Evolutionary conservation across 768 basidiomycete species (phyloP).

Genomic region (Boletus rex-veris): DNA sequence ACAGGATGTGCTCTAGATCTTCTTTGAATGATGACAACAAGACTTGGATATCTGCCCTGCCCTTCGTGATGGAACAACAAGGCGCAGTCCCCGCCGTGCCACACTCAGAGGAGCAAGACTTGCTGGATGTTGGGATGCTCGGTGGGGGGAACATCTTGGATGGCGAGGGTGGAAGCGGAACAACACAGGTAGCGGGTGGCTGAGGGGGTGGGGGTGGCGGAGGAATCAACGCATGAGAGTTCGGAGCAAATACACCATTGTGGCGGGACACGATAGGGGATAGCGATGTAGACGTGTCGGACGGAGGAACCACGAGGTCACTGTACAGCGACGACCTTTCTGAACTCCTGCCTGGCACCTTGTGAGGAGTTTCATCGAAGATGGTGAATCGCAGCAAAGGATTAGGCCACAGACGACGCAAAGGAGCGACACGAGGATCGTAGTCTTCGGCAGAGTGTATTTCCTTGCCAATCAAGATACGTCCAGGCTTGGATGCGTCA

Average conservation of each 20-base stretch:
- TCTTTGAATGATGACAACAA: conserved; percentile 51
- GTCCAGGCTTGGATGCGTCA: conserved; percentile 47
- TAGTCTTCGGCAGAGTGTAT: conserved; percentile 61
- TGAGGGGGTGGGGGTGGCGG: conserved; percentile 28
- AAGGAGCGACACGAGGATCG: conserved; percentile 43
- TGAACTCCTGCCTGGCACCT: conserved; percentile 22
- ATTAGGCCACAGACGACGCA: conserved; percentile 53
- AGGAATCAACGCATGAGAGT: not conserved
- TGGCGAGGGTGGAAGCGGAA: conserved; percentile 17
- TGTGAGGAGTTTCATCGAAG: conserved; percentile 47
- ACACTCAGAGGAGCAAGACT: not conserved
- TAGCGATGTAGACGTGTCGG: not conserved
- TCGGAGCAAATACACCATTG: not conserved
- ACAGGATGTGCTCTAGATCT: conserved; percentile 48
- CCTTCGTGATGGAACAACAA: conserved; percentile 46
- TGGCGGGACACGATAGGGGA: not conserved
- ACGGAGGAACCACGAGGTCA: not conserved
- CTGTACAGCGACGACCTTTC: conserved; percentile 9
- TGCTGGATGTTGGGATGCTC: not conserved
- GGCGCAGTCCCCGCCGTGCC: not conserved
- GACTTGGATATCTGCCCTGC: conserved; percentile 46
- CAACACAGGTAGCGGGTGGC: conserved; percentile 1
- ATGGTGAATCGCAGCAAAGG: conserved; percentile 63
- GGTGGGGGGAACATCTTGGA: conserved; percentile 2
- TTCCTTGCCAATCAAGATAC: conserved; percentile 61